Percentiles rank a stretch among this genome's conserved stretches.
These are phyloP conservation scores for Sicyos edulis DNA, from an alignment of 306 rosid genomes.

Conservation along the genomic window DNA sequence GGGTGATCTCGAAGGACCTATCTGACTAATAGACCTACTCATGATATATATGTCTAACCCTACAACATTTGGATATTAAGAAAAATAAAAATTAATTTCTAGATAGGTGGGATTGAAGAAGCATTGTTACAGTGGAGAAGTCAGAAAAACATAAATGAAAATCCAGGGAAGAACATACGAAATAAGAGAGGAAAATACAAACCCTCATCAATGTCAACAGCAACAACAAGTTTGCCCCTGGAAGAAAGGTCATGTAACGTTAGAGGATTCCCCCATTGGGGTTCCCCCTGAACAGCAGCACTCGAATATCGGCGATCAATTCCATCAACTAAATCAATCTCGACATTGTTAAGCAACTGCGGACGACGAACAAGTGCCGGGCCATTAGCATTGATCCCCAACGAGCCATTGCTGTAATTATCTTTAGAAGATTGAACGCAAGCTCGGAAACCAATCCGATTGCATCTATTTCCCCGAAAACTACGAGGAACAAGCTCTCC, in stretches of 20 bases:
- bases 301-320: constrained; percentile 13
- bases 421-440: constrained; percentile 15
- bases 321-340: constrained; percentile 17
- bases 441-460: constrained; percentile 11
- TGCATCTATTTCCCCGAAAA: background rate
- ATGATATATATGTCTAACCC: too few species aligned
- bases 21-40: too few species aligned
- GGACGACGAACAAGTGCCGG: constrained; percentile 15
- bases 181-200: constrained; percentile 14
- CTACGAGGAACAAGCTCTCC: constrained; percentile 14
- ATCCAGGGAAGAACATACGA: background rate
- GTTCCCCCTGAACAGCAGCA: constrained; percentile 17
- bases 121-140: background rate
- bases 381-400: constrained; percentile 15
- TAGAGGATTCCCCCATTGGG: constrained; percentile 25
- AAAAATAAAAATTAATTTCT: too few species aligned
- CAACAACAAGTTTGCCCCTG: constrained; percentile 48
- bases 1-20: too few species aligned
- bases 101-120: background rate
- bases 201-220: constrained; percentile 92
- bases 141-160: background rate
- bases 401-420: background rate
- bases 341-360: constrained; percentile 15
- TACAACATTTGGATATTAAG: too few species aligned
- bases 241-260: constrained; percentile 35